These are phyloP conservation scores for Aspergillus thermomutatus DNA, from an alignment of 2,329 filamentous ascomycete species.

Conservation along the genomic window DNA sequence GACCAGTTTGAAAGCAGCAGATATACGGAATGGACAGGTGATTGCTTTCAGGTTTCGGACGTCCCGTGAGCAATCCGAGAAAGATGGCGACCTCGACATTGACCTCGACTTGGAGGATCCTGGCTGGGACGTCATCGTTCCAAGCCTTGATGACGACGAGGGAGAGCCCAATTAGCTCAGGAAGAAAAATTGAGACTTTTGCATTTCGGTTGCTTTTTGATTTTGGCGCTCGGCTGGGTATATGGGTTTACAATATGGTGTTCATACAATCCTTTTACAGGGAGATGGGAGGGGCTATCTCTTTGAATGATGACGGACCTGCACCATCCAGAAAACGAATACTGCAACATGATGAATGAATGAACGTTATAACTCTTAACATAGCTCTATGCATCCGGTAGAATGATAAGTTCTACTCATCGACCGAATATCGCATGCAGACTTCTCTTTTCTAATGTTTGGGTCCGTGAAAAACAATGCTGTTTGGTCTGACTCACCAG, in stretches of 20 bases:
- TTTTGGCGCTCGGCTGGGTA: background rate
- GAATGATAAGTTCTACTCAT: background rate
- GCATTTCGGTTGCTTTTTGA: background rate
- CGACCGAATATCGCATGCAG: background rate
- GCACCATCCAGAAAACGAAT: background rate
- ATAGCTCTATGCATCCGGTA: background rate
- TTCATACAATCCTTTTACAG: background rate
- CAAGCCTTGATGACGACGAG: conserved; percentile 34
- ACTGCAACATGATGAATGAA: background rate
- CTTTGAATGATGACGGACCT: background rate
- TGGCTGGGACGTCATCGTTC: conserved; percentile 37
- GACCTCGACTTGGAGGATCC: conserved; percentile 30
- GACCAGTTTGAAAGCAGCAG: conserved; percentile 24
- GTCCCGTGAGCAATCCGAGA: conserved; percentile 6
- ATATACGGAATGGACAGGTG: conserved; percentile 27
- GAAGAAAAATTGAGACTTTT: background rate
- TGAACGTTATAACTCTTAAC: background rate
- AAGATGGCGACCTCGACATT: conserved; percentile 19
- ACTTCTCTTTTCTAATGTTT: background rate
- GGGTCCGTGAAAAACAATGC: background rate
- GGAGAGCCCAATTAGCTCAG: conserved; percentile 12
- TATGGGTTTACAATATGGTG: background rate
- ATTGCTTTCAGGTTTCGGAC: conserved; percentile 37
- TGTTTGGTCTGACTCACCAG: background rate
- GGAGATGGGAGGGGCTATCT: background rate